Evolutionary conservation across 768 basidiomycete genomes (phyloP).

Genomic region (Tubosaeta sp.): DNA sequence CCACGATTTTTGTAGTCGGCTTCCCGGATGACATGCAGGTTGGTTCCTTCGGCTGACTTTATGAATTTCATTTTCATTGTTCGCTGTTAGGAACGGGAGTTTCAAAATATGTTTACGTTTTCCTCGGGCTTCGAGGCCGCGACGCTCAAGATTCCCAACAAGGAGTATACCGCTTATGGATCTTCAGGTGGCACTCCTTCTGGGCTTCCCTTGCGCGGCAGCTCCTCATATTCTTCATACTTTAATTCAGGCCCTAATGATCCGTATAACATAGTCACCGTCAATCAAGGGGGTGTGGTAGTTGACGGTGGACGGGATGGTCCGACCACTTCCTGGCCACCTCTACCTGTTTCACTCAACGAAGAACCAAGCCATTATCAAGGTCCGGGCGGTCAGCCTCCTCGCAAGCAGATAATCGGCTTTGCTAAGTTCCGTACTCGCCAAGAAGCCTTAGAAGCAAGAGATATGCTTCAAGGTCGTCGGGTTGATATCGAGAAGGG

Average conservation of each 20-base stretch:
- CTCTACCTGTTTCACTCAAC: constrained; percentile 28
- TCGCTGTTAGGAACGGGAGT: constrained; percentile 83
- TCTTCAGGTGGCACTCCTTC: constrained; percentile 36
- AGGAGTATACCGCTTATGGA: constrained; percentile 78
- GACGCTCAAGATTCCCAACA: constrained; percentile 94
- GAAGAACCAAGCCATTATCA: constrained; percentile 34
- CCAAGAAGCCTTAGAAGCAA: constrained; percentile 80
- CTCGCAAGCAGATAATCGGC: constrained; percentile 95
- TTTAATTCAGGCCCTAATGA: constrained; percentile 59
- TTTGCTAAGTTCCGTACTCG: constrained; percentile 94
- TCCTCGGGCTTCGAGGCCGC: constrained; percentile 95
- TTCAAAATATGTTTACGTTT: constrained; percentile 99
- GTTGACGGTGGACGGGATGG: constrained; percentile 76
- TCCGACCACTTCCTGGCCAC: constrained; percentile 65
- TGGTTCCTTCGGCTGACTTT: constrained; percentile 29
- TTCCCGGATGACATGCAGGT: constrained; percentile 99
- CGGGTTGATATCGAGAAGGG: constrained; percentile 93
- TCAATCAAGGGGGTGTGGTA: constrained; percentile 81
- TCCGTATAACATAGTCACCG: constrained; percentile 78
- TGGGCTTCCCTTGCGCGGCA: constrained; percentile 34
- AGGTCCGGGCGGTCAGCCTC: constrained; percentile 38
- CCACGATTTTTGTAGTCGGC: constrained; percentile 96
- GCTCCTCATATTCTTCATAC: constrained; percentile 32
- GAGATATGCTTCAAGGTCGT: constrained; percentile 84
- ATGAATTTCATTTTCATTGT: constrained; percentile 11